Percentiles rank a stretch among this genome's conserved stretches.
Evolutionary conservation across 345 rosid species (phyloP).

Genomic region (Populus deltoides): DNA sequence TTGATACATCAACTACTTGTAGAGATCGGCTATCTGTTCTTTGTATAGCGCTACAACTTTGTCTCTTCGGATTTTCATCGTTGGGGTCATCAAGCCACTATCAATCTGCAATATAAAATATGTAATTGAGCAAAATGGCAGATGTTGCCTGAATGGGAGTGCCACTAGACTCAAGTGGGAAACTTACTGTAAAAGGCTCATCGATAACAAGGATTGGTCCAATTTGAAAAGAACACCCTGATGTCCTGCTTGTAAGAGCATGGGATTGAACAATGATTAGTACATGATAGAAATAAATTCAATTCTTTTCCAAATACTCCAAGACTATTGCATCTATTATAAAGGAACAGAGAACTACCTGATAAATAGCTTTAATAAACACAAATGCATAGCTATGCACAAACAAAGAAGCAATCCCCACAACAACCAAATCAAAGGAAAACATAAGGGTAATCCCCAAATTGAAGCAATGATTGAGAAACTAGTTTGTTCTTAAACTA

Average conservation of each 20-base stretch:
- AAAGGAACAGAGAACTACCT: background rate
- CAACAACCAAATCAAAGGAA: background rate
- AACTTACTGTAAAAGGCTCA: constrained; percentile 71
- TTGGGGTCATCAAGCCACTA: constrained; percentile 84
- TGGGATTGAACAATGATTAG: background rate
- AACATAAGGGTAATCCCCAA: background rate
- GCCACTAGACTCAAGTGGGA: background rate
- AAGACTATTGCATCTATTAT: background rate
- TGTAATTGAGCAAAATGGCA: background rate
- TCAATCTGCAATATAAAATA: constrained; percentile 63
- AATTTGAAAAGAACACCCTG: constrained; percentile 62
- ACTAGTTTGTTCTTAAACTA: background rate
- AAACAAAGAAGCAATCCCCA: background rate
- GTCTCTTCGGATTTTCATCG: constrained; percentile 91
- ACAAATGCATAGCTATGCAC: background rate
- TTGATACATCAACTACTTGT: constrained; percentile 30
- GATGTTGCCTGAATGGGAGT: background rate
- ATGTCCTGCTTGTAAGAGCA: constrained; percentile 51
- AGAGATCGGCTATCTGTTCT: constrained; percentile 60
- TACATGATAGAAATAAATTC: background rate
- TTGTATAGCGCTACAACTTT: constrained; percentile 46
- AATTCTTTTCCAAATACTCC: background rate
- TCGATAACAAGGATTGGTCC: constrained; percentile 73
- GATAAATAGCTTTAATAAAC: background rate
- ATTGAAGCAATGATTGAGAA: background rate